Evolutionary conservation across 225 moss, liverwort and hornwort species (phyloP), one percentile per base, ranked within the genome.

Genomic region (Asterella californica): DNA sequence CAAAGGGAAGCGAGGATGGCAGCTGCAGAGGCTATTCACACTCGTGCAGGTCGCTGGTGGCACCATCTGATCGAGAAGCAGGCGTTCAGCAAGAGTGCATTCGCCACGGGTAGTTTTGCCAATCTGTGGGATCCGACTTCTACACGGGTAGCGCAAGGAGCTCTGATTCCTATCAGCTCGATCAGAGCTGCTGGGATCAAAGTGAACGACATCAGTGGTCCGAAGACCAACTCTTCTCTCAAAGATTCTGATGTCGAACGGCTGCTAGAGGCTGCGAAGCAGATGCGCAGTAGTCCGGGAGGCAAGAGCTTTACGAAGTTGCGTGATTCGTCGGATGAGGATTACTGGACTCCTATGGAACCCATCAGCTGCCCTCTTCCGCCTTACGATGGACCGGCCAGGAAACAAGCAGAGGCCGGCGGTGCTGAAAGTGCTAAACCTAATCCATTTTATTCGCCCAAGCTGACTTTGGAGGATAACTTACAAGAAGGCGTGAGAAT

Each of bases 21-120:
- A 79, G 94, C 96, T 59, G 94, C 91, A 25, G 89, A 90, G 55
- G 91, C 83, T 24, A 94, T 97, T 21, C 91, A 92, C 82, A 85
- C 94, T 7, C 87, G 92, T 73, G 93, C 93, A 74, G 96, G 96
- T 36, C 90, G 88, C 5, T 97, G 96, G 96, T 97, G 96, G 96
- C 90, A 91, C 76, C 90, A 91, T 78, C 84, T 93, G 33, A 88
- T 88, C 42, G 88, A 87, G 78, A 87, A 76, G 61, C 82, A 84
- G 72, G 81, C 84, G 4, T 72, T 78, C 69, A 45, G 72, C 36
- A 83, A 86, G 54, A 74, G 78, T 52, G 76, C 84, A 66, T 80
- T 78, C 79, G 18, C 76, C 14, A 76, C 76, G 47, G 72, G 72
- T 49, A 72, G 10, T 27, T 72, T 72, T 49, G 48, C 49, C 48